Base-by-base conservation (phyloP, 768 basidiomycete genomes). In the Leucosporidium yakuticum region DNA sequence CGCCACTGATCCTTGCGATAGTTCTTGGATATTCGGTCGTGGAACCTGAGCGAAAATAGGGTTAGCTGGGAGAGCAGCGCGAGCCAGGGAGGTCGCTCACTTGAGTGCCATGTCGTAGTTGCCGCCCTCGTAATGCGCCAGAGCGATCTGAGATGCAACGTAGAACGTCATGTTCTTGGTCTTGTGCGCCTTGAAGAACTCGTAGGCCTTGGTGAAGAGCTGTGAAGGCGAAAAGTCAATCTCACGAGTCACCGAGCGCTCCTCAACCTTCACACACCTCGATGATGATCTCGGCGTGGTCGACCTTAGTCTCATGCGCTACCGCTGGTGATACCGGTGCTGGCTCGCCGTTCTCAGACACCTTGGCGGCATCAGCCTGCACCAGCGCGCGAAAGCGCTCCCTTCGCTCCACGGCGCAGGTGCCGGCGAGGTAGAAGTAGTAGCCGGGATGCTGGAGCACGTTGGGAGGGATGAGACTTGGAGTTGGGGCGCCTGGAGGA, bases 181-280 rank as follows among this genome's bases (percentile, higher is more conserved):
- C 19, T 63, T 81, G 74, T 89, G 84, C 73, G 85, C 87, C 80
- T 95, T 97, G 82, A 96, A 91, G 17, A 92, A 77, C 73, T 95
- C 91, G 78, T 99, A 98, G 2, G 96, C 83, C 76, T 94, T 92
- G 11, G 91, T 96, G 76, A 92, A 94, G 2, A 99, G 83, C 91
- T 94, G 63, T 58, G 17, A 57, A 47, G 6, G 69, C 25, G 19
- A 53, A 32, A 5, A 15, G 39, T 44, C 39, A 44, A 15, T 15
- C 15, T 31, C 25, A 51, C 49, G 7, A 65, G 54, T 57, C 49
- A 54, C 25, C 14, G 14, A 2, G 20, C 23, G 15, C 5, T 27
- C 29, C 25, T 68, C n/a, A 59, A 25, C 27, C 63, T 29, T 0
- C 9, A 15, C 80, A 57, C 64, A 89, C 92, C 84, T 99, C 95